Evolutionary conservation across 2,329 filamentous ascomycete species (phyloP).

Genomic region (Trichophyton simii): DNA sequence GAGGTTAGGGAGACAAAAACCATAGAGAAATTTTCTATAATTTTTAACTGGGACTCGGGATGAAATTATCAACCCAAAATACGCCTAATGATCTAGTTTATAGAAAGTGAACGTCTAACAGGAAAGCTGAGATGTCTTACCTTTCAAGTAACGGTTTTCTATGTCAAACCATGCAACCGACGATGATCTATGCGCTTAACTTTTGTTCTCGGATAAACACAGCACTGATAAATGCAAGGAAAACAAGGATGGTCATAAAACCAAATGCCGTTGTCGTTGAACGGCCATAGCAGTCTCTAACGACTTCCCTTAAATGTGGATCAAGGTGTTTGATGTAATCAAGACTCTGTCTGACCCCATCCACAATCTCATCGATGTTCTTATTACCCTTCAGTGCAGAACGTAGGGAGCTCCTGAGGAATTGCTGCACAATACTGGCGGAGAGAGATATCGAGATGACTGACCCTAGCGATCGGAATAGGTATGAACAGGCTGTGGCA

Average conservation of each 20-base stretch:
- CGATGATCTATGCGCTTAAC: conserved; percentile 27
- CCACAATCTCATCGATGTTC: conserved; percentile 53
- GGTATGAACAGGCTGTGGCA: conserved; percentile 65
- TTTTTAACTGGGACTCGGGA: not conserved
- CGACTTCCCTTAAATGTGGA: conserved; percentile 45
- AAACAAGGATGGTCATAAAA: conserved; percentile 39
- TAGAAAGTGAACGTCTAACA: not conserved
- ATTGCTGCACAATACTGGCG: conserved; percentile 59
- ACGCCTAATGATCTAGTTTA: not conserved
- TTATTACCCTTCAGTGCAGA: conserved; percentile 43
- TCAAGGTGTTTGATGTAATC: conserved; percentile 55
- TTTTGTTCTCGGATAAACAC: conserved; percentile 47
- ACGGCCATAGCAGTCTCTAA: conserved; percentile 54
- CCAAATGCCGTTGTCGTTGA: conserved; percentile 42
- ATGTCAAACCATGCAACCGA: not conserved
- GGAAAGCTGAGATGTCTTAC: not conserved
- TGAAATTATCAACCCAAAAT: not conserved
- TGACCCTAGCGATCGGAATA: conserved; percentile 61
- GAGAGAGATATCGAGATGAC: conserved; percentile 56
- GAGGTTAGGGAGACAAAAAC: too few species aligned
- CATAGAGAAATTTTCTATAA: not conserved
- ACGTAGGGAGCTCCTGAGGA: conserved; percentile 46
- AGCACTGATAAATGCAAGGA: conserved; percentile 34
- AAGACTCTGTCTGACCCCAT: conserved; percentile 56
- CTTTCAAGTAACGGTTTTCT: not conserved